Evolutionary conservation across 108 stramenopile genomes (phyloP), one percentile per base, ranked within the genome.

Genomic region (Bacterosira constricta): DNA sequence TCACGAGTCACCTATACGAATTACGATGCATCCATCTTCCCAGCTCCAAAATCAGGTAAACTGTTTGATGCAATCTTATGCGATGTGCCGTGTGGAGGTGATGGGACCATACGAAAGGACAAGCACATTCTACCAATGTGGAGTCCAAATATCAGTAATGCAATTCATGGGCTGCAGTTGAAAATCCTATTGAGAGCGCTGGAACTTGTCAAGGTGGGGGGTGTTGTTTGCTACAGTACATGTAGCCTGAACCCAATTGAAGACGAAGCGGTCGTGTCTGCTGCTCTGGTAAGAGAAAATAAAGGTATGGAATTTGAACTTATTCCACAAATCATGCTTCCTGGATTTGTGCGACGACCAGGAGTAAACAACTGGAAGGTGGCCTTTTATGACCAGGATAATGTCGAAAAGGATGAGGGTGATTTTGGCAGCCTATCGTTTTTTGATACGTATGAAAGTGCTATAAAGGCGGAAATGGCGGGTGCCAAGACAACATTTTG

Each of bases 161-260:
- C 58, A 29, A 61, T 97, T 55, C 96, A 97, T 54, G 50, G 38
- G 1, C 47, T 90, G 26, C 96, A 97, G 68, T 54, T 95, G n/a
- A 60, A 69, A 25, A 94, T 97, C 23, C 71, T 92, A 45, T n/a
- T 17, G 6, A 71, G 90, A 18, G 93, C 91, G 9, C 55, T 92
- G 47, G 61, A 83, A 5, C 69, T 91, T 21, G 73, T 97, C 7
- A 68, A 71, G 36, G 67, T 85, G 29, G 95, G 92, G 8, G 96
- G 94, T 3, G 63, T 82, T 15, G 77, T 94, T 6, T 88, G 86
- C 49, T 95, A 93, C 65, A 89, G 87, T 32, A 97, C 96, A 0
- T 97, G 96, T 63, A 84, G 83, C 38, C 46, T 97, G 66, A 94
- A 95, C 78, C 96, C 96, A 6, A 74, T 97, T n/a, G 96, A 97